A percentile compares a stretch with the other conserved stretches of the same genome.
Evolutionary conservation across 352 stramenopile genomes (phyloP).

Genomic region (Aphanomyces cochlioides): DNA sequence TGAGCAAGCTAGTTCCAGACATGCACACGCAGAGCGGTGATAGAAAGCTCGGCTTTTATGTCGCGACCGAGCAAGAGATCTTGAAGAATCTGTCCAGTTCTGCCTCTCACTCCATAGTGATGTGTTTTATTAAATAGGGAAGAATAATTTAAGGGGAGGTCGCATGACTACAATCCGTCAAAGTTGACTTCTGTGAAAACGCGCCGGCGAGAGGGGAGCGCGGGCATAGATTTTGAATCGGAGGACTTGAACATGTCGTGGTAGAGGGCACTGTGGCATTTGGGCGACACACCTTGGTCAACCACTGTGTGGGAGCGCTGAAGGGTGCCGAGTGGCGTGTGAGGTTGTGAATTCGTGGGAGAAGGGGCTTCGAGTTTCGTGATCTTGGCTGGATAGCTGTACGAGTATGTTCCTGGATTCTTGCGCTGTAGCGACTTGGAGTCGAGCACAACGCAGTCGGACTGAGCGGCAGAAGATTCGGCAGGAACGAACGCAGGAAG

Average conservation of each 20-base stretch:
- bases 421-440: background rate
- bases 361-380: constrained; percentile 8
- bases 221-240: background rate
- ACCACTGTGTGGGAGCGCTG: background rate
- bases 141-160: constrained; percentile 8
- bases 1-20: too few species aligned
- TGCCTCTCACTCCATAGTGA: too few species aligned
- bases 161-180: constrained; percentile 25
- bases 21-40: too few species aligned
- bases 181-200: constrained; percentile 31
- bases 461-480: background rate
- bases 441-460: background rate
- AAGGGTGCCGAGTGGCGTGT: background rate
- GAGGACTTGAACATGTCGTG: constrained; percentile 5
- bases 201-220: constrained; percentile 10
- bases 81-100: too few species aligned
- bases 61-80: too few species aligned
- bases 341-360: background rate
- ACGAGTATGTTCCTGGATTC: background rate
- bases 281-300: background rate
- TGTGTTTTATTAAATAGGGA: constrained; percentile 1
- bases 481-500: background rate
- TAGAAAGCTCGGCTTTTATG: too few species aligned
- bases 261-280: background rate
- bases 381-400: constrained; percentile 16